Conservation (phyloP, 164 flowering plant genomes). For the Nelumbo lutea region DNA sequence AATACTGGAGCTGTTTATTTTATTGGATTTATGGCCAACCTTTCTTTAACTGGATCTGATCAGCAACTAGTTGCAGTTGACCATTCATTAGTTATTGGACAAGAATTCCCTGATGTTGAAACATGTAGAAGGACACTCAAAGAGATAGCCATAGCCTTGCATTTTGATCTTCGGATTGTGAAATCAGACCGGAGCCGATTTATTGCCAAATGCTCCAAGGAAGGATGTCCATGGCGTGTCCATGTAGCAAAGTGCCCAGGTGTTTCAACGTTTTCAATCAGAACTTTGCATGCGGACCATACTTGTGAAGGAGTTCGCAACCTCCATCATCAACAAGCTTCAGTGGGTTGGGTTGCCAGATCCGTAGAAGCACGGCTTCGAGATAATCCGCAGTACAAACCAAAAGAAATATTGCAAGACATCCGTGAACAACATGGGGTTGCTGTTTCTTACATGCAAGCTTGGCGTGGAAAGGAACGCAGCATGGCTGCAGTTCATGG, state of each 20-base stretch:
- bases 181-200: slow-evolving; percentile 97
- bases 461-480: slow-evolving; percentile 98
- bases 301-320: slow-evolving; percentile 92
- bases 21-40: slow-evolving; percentile 20
- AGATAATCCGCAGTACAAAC: background rate
- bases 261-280: slow-evolving; percentile 73
- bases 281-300: slow-evolving; percentile 84
- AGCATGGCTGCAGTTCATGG: slow-evolving; percentile 97
- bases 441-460: slow-evolving; percentile 97
- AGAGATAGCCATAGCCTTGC: slow-evolving; percentile 85
- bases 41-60: slow-evolving; percentile 24
- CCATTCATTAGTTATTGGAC: slow-evolving; percentile 63
- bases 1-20: slow-evolving; percentile 8
- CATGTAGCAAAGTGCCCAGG: slow-evolving; percentile 92
- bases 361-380: slow-evolving; percentile 86
- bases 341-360: slow-evolving; percentile 98
- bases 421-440: slow-evolving; percentile 92
- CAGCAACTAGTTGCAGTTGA: slow-evolving; percentile 13
- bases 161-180: slow-evolving; percentile 92
- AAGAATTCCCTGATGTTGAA: slow-evolving; percentile 83
- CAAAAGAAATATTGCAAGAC: slow-evolving; percentile 38
- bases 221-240: slow-evolving; percentile 99
- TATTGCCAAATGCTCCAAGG: slow-evolving; percentile 91
- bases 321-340: slow-evolving; percentile 96
- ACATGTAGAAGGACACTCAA: slow-evolving; percentile 70